Conservation (phyloP, 257 asterid genomes). For the Fraxinus excelsior region DNA sequence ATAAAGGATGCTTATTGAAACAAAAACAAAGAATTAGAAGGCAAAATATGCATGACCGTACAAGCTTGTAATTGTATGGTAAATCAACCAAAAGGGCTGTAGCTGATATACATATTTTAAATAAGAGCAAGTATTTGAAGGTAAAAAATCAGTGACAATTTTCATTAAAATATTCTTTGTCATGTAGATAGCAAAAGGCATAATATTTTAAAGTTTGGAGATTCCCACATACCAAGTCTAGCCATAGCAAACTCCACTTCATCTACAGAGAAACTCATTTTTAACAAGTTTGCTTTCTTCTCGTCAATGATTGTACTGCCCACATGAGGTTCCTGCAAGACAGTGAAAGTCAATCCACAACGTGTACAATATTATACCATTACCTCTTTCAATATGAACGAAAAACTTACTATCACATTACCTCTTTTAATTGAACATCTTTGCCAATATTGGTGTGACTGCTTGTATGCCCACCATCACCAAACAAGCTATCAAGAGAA, state of each 20-base stretch:
- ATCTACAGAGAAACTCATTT: constrained; percentile 75
- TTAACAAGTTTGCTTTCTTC: constrained; percentile 59
- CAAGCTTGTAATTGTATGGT: constrained; percentile 9
- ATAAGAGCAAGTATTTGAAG: not conserved
- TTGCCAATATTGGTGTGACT: constrained; percentile 25
- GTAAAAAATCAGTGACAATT: not conserved
- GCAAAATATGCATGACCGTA: constrained; percentile 6
- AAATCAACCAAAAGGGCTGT: constrained; percentile 7
- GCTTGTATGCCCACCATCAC: constrained; percentile 35
- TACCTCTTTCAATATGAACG: not conserved
- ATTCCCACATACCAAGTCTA: constrained; percentile 74
- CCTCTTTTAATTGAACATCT: constrained; percentile 54
- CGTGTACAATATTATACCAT: not conserved
- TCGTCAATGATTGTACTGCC: constrained; percentile 41
- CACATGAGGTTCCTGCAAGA: constrained; percentile 68
- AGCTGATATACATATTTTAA: not conserved
- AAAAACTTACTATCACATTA: constrained; percentile 25
- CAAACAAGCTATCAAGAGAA: constrained; percentile 50
- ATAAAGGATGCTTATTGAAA: constrained; percentile 16
- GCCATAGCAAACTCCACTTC: constrained; percentile 77
- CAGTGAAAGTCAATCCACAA: constrained; percentile 23
- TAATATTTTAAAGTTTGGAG: constrained; percentile 29
- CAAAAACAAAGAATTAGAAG: not conserved
- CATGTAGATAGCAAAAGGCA: not conserved
- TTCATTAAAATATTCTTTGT: constrained; percentile 2